Evolutionary conservation across 306 rosid genomes (phyloP).

Genomic region (Betula pendula): DNA sequence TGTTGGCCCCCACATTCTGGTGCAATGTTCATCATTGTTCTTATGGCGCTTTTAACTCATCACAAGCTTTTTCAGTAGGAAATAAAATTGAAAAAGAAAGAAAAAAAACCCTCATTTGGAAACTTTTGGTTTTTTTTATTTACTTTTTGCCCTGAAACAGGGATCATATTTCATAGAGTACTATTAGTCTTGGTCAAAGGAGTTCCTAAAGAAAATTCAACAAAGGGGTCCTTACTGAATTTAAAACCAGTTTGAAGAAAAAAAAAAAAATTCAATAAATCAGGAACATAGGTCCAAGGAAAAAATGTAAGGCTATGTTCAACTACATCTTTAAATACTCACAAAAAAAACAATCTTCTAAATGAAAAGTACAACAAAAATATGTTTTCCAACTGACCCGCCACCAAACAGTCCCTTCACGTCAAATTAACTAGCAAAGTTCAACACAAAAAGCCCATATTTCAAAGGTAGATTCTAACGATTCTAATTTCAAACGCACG

Average conservation of each 20-base stretch:
- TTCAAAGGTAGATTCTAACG: neutral
- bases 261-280: neutral
- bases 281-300: neutral
- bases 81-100: neutral
- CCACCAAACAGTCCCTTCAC: neutral
- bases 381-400: neutral
- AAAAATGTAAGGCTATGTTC: neutral
- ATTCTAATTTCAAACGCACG: too few species aligned
- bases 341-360: too few species aligned
- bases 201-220: constrained; percentile 9
- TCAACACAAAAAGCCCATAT: neutral
- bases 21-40: constrained; percentile 11
- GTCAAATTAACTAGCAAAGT: neutral
- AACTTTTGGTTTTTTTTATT: constrained; percentile 24
- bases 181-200: constrained; percentile 23
- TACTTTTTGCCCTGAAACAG: constrained; percentile 42
- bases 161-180: constrained; percentile 34
- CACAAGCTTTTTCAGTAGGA: neutral
- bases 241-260: neutral
- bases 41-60: neutral
- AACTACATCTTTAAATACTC: too few species aligned
- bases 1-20: constrained; percentile 22
- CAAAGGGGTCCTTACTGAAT: neutral
- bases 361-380: neutral
- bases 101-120: constrained; percentile 1